Conservation (phyloP, 2,329 filamentous ascomycete species). For the Tolypocladium album region DNA sequence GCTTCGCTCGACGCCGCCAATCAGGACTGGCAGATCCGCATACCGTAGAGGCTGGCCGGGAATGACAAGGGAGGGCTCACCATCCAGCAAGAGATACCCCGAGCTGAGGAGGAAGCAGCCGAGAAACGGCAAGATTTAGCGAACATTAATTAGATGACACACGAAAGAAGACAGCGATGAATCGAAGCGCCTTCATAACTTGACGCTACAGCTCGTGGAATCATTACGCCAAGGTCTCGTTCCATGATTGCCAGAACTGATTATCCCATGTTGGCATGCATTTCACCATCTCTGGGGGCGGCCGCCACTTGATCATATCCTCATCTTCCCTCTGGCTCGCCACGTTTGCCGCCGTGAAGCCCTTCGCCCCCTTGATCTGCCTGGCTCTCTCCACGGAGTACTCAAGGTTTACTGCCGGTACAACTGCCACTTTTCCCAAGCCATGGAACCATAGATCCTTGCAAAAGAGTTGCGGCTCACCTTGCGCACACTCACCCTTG, state of each 20-base stretch:
- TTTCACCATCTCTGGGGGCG: constrained; percentile 34
- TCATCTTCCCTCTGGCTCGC: not conserved
- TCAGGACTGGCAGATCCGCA: not conserved
- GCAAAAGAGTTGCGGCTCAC: constrained; percentile 44
- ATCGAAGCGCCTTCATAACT: too few relatives aligned
- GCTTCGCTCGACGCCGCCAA: not conserved
- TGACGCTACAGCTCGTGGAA: not conserved
- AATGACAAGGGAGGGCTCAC: not conserved
- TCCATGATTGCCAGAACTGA: constrained; percentile 31
- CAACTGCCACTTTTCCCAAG: constrained; percentile 41
- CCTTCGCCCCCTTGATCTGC: constrained; percentile 37
- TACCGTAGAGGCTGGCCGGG: not conserved
- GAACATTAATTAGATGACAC: too few relatives aligned
- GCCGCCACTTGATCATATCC: not conserved
- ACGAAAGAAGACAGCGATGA: too few relatives aligned
- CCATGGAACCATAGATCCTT: constrained; percentile 45
- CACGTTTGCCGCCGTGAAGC: constrained; percentile 24
- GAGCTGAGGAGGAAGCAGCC: too few relatives aligned
- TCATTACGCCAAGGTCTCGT: constrained; percentile 4
- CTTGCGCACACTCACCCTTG: constrained; percentile 29
- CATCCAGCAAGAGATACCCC: too few relatives aligned
- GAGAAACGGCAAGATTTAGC: too few relatives aligned
- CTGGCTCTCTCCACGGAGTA: constrained; percentile 36
- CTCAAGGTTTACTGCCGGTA: constrained; percentile 44
- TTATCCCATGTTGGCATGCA: constrained; percentile 33